Evolutionary conservation across 306 rosid genomes (phyloP).

Genomic region (Ammopiptanthus mongolicus): DNA sequence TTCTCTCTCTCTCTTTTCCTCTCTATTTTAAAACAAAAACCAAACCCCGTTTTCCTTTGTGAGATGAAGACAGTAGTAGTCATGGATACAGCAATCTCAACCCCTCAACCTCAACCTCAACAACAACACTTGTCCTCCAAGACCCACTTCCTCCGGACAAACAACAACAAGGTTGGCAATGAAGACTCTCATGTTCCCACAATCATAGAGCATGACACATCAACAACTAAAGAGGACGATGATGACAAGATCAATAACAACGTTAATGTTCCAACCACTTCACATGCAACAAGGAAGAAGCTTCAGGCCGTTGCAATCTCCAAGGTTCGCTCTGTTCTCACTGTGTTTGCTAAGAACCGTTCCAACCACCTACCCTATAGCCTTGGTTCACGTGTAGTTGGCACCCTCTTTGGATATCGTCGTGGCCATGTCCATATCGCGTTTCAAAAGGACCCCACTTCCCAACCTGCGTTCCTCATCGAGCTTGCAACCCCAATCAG

Average conservation of each 20-base stretch:
- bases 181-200: constrained; percentile 49
- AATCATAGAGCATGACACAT: constrained; percentile 19
- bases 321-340: constrained; percentile 72
- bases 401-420: constrained; percentile 87
- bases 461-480: constrained; percentile 77
- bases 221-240: constrained; percentile 11
- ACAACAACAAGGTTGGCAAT: constrained; percentile 53
- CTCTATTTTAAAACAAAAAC: constrained; percentile 2
- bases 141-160: constrained; percentile 95
- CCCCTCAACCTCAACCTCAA: constrained; percentile 19
- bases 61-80: constrained; percentile 40
- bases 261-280: not conserved
- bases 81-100: constrained; percentile 22
- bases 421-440: constrained; percentile 93
- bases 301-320: constrained; percentile 68
- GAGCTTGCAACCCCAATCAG: constrained; percentile 93
- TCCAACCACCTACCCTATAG: constrained; percentile 46
- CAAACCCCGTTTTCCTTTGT: constrained; percentile 30
- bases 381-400: constrained; percentile 71
- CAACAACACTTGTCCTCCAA: constrained; percentile 77
- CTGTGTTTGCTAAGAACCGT: constrained; percentile 64
- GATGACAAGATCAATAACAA: not conserved
- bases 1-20: constrained; percentile 12
- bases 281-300: constrained; percentile 35
- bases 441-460: constrained; percentile 71